These are phyloP conservation scores for Mycena galopus DNA, from an alignment of 768 basidiomycete species.

Conservation along the genomic window DNA sequence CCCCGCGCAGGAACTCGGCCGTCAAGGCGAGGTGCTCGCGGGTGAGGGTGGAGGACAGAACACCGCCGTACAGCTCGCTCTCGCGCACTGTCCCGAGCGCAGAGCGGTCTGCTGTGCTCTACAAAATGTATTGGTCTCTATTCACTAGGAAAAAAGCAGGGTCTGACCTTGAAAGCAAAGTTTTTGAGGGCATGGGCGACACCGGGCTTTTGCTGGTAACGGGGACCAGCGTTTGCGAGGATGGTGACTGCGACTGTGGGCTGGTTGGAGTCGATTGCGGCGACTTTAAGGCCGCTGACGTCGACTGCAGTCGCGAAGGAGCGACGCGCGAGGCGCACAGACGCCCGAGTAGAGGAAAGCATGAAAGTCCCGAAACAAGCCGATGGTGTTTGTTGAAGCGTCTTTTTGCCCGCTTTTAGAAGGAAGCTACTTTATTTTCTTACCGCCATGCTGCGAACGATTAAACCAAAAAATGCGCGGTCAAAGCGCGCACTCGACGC, in stretches of 20 bases:
- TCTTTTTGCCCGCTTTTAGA: background rate
- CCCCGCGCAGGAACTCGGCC: conserved; percentile 94
- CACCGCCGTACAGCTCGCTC: conserved; percentile 93
- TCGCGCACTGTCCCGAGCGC: conserved; percentile 92
- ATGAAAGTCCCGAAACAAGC: background rate
- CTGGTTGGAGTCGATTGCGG: conserved; percentile 84
- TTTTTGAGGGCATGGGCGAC: conserved; percentile 96
- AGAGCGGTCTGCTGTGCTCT: conserved; percentile 91
- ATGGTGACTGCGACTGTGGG: conserved; percentile 90
- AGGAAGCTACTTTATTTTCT: background rate
- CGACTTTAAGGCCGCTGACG: conserved; percentile 86
- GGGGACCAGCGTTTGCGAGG: conserved; percentile 91
- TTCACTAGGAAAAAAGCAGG: background rate
- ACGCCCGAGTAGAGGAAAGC: conserved; percentile 35
- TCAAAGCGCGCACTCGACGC: conserved; percentile 91
- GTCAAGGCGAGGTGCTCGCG: conserved; percentile 94
- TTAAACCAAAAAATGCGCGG: conserved; percentile 95
- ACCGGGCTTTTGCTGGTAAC: conserved; percentile 91
- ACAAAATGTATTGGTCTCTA: conserved; percentile 13
- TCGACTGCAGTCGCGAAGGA: conserved; percentile 89
- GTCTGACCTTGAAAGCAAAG: conserved; percentile 96
- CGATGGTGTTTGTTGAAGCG: too few relatives aligned
- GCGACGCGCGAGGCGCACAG: conserved; percentile 50
- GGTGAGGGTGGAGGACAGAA: conserved; percentile 85
- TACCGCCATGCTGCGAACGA: conserved; percentile 31